Percentiles rank a stretch among this genome's conserved stretches.
phyloP scores from a whole-genome alignment of 2,329 filamentous ascomycete genomes.

The Ceratocystis eucalypticola region DNA sequence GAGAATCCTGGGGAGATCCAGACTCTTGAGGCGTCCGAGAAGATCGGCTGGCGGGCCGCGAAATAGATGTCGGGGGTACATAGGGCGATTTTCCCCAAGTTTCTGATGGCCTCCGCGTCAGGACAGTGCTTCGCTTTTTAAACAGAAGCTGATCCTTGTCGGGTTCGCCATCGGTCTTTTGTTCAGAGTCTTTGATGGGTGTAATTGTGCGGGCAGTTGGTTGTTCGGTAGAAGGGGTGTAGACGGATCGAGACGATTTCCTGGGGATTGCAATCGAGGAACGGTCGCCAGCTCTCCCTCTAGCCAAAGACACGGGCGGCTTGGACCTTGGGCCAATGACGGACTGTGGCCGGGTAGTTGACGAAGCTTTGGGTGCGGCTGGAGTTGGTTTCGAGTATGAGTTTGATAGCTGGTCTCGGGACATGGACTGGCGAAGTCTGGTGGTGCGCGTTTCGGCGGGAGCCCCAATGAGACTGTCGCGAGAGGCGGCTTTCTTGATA shows the following conservation, averaged over 20 bases:
- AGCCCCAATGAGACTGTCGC: slow-evolving; percentile 15
- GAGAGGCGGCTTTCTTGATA: slow-evolving; percentile 12
- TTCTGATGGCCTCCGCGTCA: slow-evolving; percentile 26
- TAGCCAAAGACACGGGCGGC: slow-evolving; percentile 12
- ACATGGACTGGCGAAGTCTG: slow-evolving; percentile 16
- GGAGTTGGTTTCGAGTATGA: background rate
- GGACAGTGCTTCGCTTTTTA: slow-evolving; percentile 20
- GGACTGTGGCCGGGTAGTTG: slow-evolving; percentile 7
- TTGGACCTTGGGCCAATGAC: slow-evolving; percentile 10
- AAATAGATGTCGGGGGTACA: slow-evolving; percentile 11
- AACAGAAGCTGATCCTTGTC: slow-evolving; percentile 9
- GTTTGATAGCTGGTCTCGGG: slow-evolving; percentile 15
- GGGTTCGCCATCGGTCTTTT: background rate
- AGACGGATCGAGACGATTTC: slow-evolving; percentile 6
- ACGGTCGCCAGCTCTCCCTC: slow-evolving; percentile 12
- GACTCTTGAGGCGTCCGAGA: slow-evolving; percentile 16
- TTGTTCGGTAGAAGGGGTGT: slow-evolving; percentile 3
- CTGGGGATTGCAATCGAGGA: background rate
- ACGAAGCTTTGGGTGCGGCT: background rate
- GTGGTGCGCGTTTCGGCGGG: slow-evolving; percentile 16
- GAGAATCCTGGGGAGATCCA: slow-evolving; percentile 15
- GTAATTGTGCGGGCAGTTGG: slow-evolving; percentile 1
- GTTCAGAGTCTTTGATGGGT: slow-evolving; percentile 6
- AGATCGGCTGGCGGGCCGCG: slow-evolving; percentile 6
- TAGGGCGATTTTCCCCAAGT: slow-evolving; percentile 16